phyloP scores from a whole-genome alignment of 2,329 filamentous ascomycete genomes.

The Thielaviopsis ethacetica region DNA sequence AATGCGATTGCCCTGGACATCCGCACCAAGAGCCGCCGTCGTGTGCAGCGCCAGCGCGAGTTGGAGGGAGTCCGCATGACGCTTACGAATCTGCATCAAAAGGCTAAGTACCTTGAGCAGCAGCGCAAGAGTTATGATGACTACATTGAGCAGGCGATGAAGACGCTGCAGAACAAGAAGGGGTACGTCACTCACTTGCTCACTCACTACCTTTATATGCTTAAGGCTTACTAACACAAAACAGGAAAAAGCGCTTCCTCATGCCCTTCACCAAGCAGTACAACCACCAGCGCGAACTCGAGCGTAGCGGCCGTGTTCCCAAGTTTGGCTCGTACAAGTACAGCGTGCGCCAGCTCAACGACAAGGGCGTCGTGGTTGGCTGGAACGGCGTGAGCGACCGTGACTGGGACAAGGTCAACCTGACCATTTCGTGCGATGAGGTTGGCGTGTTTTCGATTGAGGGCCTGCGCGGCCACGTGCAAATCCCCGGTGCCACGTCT shows the following conservation, averaged over 20 bases:
- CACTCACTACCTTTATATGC: no score
- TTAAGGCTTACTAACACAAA: conserved; percentile 15
- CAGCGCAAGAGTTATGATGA: conserved; percentile 97
- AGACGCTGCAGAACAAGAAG: conserved; percentile 92
- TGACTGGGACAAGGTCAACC: conserved; percentile 81
- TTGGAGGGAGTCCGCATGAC: conserved; percentile 69
- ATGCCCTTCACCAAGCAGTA: conserved; percentile 97
- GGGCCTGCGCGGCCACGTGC: conserved; percentile 78
- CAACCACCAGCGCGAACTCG: conserved; percentile 92
- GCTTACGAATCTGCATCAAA: conserved; percentile 59
- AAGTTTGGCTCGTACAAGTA: conserved; percentile 99
- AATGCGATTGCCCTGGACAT: conserved; percentile 96
- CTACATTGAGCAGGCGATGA: conserved; percentile 97
- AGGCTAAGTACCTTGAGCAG: conserved; percentile 82
- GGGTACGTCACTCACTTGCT: conserved; percentile 38
- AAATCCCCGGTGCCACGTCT: conserved; percentile 85
- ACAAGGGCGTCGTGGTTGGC: conserved; percentile 87
- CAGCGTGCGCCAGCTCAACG: conserved; percentile 69
- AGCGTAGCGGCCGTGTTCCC: conserved; percentile 79
- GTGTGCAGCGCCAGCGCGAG: conserved; percentile 82
- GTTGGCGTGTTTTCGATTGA: conserved; percentile 90
- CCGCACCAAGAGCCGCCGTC: conserved; percentile 83
- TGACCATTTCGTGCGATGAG: conserved; percentile 87
- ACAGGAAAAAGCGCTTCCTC: conserved; percentile 75
- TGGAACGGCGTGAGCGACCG: conserved; percentile 72